Evolutionary conservation across 495 filamentous ascomycete species (phyloP), one percentile per base, ranked within the genome.

Genomic region (Neurospora sp.): DNA sequence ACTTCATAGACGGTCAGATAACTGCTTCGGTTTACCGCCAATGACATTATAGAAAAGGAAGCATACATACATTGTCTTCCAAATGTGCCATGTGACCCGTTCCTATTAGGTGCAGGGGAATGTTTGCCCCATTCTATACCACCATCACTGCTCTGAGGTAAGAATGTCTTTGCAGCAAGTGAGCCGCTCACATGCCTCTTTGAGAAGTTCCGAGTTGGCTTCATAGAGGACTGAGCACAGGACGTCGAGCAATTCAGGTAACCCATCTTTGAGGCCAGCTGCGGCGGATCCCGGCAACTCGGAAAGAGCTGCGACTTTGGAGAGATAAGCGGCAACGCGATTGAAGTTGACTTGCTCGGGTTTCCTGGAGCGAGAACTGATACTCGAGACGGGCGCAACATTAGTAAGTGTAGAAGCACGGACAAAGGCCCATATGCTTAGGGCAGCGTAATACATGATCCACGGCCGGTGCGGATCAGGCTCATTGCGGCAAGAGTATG

Each of bases 361-460:
- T 48, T 81, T 80, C 31, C 76, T 59, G 20, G 74, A 75, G 8
- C 76, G 77, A 6, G 92, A 91, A 73, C 95, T 93, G 70, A 97
- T 79, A 0, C 3, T 8, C 7, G 53, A 65, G 22, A 65, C 12
- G 14, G 53, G 53, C 53, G 27, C 53, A 37, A 7, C 53, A 65
- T 27, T 65, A 31, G 53, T 65, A 65, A 65, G 53, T 65, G 53
- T 65, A 65, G 53, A 65, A 1, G 96, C 95, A 76, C 90, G 94
- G 20, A 93, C 94, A 77, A 96, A 99, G 22, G 88, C 93, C 94
- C 94, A 99, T 38, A 98, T 93, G 68, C 94, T 92, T 72, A 98
- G 83, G 1, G 91, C 90, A 0, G 96, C 93, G 71, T 95, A 96
- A 80, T 97, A 99, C 81, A 99, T 88, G 42, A 98, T 93, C 96